phyloP scores from a whole-genome alignment of 106 monocot species.

The Xerophyta viscosa region DNA sequence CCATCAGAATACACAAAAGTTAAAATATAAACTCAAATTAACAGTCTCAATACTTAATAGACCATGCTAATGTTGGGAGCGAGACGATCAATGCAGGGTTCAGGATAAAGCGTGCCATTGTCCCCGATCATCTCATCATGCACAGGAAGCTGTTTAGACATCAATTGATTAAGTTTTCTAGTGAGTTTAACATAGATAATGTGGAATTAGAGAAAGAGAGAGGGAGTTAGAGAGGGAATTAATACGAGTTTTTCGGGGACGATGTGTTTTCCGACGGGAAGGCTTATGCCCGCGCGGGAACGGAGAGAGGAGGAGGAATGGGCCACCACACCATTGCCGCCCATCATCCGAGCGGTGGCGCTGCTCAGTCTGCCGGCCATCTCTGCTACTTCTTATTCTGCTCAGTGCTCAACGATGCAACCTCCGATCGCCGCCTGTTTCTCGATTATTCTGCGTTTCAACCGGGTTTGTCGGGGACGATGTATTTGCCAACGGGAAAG shows the following conservation, averaged over 20 bases:
- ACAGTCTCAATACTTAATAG: too few relatives aligned
- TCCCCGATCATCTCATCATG: conserved; percentile 86
- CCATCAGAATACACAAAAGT: too few relatives aligned
- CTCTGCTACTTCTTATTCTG: not conserved
- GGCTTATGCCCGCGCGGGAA: conserved; percentile 81
- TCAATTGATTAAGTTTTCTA: not conserved
- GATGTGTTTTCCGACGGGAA: conserved; percentile 81
- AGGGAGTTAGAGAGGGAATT: not conserved
- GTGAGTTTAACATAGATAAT: not conserved
- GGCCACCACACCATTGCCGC: conserved; percentile 38
- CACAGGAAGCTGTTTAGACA: conserved; percentile 52
- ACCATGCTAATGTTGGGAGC: conserved; percentile 83
- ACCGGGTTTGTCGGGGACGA: conserved; percentile 80
- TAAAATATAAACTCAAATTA: too few relatives aligned
- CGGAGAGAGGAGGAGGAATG: conserved; percentile 40
- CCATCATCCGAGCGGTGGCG: too few relatives aligned
- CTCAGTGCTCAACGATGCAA: too few relatives aligned
- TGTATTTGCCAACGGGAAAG: conserved; percentile 78
- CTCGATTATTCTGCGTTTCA: too few relatives aligned
- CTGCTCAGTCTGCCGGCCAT: conserved; percentile 69
- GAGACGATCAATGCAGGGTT: conserved; percentile 85
- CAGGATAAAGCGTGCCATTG: conserved; percentile 84
- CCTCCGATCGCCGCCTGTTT: too few relatives aligned
- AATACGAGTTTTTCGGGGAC: conserved; percentile 74
- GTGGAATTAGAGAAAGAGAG: not conserved